Conservation (phyloP, 768 basidiomycete species). For the Dioszegia crocea region DNA sequence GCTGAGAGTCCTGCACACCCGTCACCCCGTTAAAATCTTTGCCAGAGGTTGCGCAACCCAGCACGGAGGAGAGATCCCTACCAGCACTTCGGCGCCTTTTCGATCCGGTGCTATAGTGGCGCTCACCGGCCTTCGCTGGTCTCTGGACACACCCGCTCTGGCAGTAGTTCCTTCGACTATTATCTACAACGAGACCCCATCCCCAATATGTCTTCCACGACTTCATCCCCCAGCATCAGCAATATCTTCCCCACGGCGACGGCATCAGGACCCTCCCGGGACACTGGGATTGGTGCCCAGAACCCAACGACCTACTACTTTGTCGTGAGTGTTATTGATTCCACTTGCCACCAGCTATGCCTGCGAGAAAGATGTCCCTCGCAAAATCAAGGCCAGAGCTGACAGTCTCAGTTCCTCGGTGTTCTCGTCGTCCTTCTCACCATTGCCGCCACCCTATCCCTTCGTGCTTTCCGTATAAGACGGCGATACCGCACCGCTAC, state of each 20-base stretch:
- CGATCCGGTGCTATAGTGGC: no score
- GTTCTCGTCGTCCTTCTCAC: slow-evolving; percentile 33
- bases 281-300: background rate
- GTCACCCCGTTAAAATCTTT: no score
- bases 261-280: background rate
- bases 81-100: no score
- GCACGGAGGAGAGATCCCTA: no score
- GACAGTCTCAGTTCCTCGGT: slow-evolving; percentile 34
- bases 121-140: no score
- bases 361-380: no score
- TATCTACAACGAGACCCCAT: no score
- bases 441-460: slow-evolving; percentile 30
- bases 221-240: background rate
- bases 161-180: no score
- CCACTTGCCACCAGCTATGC: background rate
- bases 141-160: no score
- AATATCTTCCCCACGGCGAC: slow-evolving; percentile 31
- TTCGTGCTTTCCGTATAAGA: slow-evolving; percentile 28
- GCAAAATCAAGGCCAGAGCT: background rate
- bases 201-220: background rate
- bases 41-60: no score
- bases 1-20: no score
- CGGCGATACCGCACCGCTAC: slow-evolving; percentile 36
- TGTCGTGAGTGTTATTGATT: slow-evolving; percentile 29
- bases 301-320: slow-evolving; percentile 38